phyloP scores from a whole-genome alignment of 129 eudicot genomes.

The Flaveria bidentis region DNA sequence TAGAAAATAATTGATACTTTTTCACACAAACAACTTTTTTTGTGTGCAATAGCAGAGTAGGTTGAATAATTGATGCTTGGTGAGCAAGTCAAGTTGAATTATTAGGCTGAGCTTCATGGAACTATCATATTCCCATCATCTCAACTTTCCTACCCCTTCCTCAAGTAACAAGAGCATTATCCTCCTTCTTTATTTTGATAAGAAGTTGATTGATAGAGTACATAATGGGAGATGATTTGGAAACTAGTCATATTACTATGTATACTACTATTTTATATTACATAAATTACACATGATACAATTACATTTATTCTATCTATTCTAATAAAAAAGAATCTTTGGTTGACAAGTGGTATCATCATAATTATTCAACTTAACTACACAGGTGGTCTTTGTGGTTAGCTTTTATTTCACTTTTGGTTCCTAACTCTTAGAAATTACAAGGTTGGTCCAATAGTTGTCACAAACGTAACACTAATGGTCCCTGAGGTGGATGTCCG shows the following conservation, averaged over 20 bases:
- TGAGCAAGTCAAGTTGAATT: slow-evolving; percentile 12
- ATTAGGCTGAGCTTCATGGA: slow-evolving; percentile 4
- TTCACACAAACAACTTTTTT: neutral
- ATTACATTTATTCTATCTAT: too few species aligned
- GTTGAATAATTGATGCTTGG: slow-evolving; percentile 13
- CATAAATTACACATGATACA: neutral
- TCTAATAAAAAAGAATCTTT: too few species aligned
- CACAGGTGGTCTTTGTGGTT: too few species aligned
- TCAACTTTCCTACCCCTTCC: slow-evolving; percentile 20
- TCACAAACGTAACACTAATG: too few species aligned
- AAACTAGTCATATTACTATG: neutral
- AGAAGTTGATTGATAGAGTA: neutral
- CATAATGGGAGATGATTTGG: neutral
- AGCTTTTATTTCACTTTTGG: too few species aligned
- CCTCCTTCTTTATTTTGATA: neutral
- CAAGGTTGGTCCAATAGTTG: too few species aligned
- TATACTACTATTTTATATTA: neutral
- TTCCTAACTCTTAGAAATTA: too few species aligned
- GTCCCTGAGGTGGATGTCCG: too few species aligned
- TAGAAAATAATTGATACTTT: neutral
- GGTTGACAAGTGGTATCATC: too few species aligned
- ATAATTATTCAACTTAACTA: too few species aligned
- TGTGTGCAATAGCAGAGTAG: neutral
- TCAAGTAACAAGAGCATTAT: slow-evolving; percentile 10
- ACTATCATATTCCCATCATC: neutral